Evolutionary conservation across 441 rosid genomes (phyloP).

Genomic region (Populus hybrid): DNA sequence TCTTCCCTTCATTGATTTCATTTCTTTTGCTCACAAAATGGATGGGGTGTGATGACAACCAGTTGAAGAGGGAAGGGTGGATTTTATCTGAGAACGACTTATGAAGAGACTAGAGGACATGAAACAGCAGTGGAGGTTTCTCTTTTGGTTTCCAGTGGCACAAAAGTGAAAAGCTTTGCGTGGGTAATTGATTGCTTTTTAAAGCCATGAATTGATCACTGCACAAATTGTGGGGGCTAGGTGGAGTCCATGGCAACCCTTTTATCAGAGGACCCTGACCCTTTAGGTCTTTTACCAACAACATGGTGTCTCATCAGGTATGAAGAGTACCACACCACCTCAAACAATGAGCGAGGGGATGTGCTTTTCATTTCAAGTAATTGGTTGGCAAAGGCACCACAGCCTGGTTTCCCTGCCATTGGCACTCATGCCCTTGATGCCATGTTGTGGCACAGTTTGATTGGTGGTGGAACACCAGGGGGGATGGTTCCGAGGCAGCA

Average conservation of each 20-base stretch:
- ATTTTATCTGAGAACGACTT: conserved; percentile 16
- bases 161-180: conserved; percentile 24
- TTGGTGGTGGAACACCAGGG: neutral
- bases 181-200: conserved; percentile 27
- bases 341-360: neutral
- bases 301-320: conserved; percentile 20
- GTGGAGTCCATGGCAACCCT: conserved; percentile 7
- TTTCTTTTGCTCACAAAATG: conserved; percentile 17
- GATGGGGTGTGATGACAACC: conserved; percentile 10
- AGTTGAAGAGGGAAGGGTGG: neutral
- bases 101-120: conserved; percentile 12
- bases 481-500: neutral
- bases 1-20: conserved; percentile 71
- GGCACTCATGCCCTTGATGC: neutral
- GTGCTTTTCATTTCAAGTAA: neutral
- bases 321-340: neutral
- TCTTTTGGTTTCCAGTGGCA: conserved; percentile 25
- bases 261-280: conserved; percentile 14
- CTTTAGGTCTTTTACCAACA: conserved; percentile 4
- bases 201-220: conserved; percentile 26
- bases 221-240: conserved; percentile 27
- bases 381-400: neutral
- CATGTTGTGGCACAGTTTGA: neutral
- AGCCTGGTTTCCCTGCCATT: neutral
- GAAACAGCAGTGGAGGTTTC: conserved; percentile 14